Percentiles rank a stretch among this genome's conserved stretches.
Evolutionary conservation across 2,329 filamentous ascomycete genomes (phyloP).

Genomic region (Fusarium nisikadoi): DNA sequence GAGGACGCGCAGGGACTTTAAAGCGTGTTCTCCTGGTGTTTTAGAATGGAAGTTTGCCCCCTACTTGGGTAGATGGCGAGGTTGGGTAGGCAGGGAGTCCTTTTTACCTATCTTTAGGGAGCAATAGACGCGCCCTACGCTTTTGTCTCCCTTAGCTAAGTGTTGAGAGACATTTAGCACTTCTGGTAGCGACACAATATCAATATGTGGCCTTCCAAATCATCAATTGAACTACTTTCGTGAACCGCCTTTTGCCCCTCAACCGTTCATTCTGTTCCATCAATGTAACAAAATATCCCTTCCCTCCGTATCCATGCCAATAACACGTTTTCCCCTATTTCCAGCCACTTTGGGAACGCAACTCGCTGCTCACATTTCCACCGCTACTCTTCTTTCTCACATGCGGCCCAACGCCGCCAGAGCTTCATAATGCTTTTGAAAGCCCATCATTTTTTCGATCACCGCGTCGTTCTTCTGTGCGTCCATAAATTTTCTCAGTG

Average conservation of each 20-base stretch:
- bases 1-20: not conserved
- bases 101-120: not conserved
- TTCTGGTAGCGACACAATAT: not conserved
- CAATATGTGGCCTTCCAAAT: not conserved
- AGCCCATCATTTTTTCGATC: not conserved
- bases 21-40: not conserved
- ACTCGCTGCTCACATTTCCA: not conserved
- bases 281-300: not conserved
- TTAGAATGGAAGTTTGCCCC: not conserved
- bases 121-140: not conserved
- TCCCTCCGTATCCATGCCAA: not conserved
- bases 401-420: not conserved
- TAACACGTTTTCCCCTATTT: not conserved
- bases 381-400: not conserved
- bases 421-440: not conserved
- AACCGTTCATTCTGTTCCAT: not conserved
- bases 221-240: not conserved
- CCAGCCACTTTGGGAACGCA: not conserved
- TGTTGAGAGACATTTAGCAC: not conserved
- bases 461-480: not conserved
- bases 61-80: not conserved
- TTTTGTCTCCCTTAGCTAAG: not conserved
- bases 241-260: not conserved
- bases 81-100: too few species aligned
- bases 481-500: not conserved